phyloP scores from a whole-genome alignment of 2,329 filamentous ascomycete genomes.

The Penicillium sclerotigenum region DNA sequence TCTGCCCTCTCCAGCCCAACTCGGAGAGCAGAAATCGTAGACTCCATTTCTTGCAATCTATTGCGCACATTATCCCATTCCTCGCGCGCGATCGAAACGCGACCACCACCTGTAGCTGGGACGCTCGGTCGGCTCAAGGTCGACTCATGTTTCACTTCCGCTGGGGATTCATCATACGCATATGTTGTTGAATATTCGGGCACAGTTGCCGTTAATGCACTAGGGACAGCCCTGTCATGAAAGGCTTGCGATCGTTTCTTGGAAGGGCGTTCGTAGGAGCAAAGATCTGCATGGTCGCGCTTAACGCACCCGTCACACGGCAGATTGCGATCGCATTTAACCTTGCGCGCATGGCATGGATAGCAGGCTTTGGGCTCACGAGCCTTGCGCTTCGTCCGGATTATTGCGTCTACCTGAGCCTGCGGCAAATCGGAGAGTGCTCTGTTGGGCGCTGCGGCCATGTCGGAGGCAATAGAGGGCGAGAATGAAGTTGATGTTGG shows the following conservation, averaged over 20 bases:
- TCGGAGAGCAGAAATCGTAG: constrained; percentile 40
- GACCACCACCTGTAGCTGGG: constrained; percentile 19
- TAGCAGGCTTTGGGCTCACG: constrained; percentile 49
- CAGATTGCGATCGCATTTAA: constrained; percentile 50
- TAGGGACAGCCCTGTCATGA: constrained; percentile 20
- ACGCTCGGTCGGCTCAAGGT: constrained; percentile 14
- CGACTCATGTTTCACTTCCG: constrained; percentile 27
- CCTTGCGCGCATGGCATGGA: constrained; percentile 47
- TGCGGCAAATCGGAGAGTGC: constrained; percentile 43
- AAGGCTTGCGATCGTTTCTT: constrained; percentile 41
- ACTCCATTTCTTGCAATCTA: constrained; percentile 44
- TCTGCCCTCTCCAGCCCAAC: constrained; percentile 40
- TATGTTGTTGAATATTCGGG: constrained; percentile 10
- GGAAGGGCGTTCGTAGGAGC: constrained; percentile 49
- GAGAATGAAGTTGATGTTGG: constrained; percentile 31
- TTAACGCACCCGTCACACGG: constrained; percentile 51
- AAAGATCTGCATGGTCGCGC: constrained; percentile 49
- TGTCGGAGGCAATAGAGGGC: constrained; percentile 26
- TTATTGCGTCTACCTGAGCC: constrained; percentile 47
- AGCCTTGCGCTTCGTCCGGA: constrained; percentile 48
- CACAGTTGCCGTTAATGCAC: constrained; percentile 7
- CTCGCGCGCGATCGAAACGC: constrained; percentile 42
- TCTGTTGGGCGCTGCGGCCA: constrained; percentile 23
- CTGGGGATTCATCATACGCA: constrained; percentile 19
- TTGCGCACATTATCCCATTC: constrained; percentile 46